Evolutionary conservation across 352 stramenopile genomes (phyloP).

Genomic region (Phytophthora melonis): DNA sequence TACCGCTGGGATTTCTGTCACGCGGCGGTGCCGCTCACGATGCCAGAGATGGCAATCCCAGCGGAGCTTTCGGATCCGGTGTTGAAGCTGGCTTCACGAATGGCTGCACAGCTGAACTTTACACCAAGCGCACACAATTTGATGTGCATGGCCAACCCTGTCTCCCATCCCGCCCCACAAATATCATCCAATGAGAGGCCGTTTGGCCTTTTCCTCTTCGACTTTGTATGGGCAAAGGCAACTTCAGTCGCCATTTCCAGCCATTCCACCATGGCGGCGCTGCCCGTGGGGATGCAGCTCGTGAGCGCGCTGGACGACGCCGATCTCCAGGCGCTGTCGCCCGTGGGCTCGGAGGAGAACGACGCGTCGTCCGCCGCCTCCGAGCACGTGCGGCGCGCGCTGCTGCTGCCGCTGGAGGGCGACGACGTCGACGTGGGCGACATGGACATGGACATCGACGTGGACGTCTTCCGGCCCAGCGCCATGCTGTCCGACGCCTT

Average conservation of each 20-base stretch:
- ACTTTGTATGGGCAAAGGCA: slow-evolving; percentile 28
- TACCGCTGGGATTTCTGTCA: no score
- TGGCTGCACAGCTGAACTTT: no score
- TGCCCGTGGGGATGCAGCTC: slow-evolving; percentile 48
- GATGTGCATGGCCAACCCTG: no score
- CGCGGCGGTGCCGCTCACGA: no score
- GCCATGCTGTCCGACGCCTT: slow-evolving; percentile 73
- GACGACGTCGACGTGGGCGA: slow-evolving; percentile 38
- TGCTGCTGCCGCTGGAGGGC: slow-evolving; percentile 30
- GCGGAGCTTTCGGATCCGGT: no score
- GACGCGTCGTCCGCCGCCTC: slow-evolving; percentile 3
- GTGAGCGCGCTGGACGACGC: slow-evolving; percentile 50
- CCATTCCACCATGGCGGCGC: slow-evolving; percentile 26
- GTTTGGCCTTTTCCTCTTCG: neutral
- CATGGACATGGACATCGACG: slow-evolving; percentile 72
- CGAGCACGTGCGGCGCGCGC: slow-evolving; percentile 23
- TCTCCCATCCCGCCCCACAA: neutral
- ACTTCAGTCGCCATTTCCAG: slow-evolving; percentile 7
- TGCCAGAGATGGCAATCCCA: no score
- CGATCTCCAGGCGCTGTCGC: slow-evolving; percentile 22
- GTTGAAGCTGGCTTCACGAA: no score
- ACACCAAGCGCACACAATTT: no score
- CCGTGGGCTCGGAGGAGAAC: neutral
- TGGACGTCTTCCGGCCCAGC: slow-evolving; percentile 71
- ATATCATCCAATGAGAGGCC: slow-evolving; percentile 17